phyloP scores from a whole-genome alignment of 768 basidiomycete genomes.

The Hericium erinaceus region DNA sequence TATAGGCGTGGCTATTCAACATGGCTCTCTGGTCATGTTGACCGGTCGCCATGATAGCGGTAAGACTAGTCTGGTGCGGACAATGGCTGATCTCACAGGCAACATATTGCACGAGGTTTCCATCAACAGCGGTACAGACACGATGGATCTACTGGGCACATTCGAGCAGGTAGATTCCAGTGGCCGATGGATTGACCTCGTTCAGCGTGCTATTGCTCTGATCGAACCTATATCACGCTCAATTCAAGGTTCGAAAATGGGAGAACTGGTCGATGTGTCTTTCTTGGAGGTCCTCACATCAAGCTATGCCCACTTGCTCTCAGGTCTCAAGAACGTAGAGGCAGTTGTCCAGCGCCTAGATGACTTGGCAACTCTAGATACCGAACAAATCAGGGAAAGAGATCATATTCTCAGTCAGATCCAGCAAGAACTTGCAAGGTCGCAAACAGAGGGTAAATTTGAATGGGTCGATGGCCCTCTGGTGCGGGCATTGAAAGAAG shows the following conservation, averaged over 20 bases:
- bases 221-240: slow-evolving; percentile 31
- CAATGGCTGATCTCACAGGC: slow-evolving; percentile 65
- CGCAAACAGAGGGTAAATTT: slow-evolving; percentile 47
- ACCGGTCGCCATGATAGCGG: slow-evolving; percentile 68
- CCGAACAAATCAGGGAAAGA: slow-evolving; percentile 2
- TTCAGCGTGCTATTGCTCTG: slow-evolving; percentile 32
- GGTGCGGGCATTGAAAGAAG: slow-evolving; percentile 73
- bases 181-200: slow-evolving; percentile 27
- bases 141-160: slow-evolving; percentile 87
- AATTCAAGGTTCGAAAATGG: slow-evolving; percentile 13
- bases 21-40: slow-evolving; percentile 85
- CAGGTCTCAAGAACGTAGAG: slow-evolving; percentile 14
- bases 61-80: slow-evolving; percentile 68
- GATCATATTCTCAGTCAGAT: slow-evolving; percentile 1
- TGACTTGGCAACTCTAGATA: slow-evolving; percentile 15
- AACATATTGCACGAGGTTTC: slow-evolving; percentile 60
- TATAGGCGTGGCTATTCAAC: slow-evolving; percentile 58
- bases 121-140: slow-evolving; percentile 83
- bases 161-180: slow-evolving; percentile 81
- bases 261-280: neutral
- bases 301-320: neutral
- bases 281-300: neutral
- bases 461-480: slow-evolving; percentile 96
- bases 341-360: slow-evolving; percentile 21
- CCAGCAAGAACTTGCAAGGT: slow-evolving; percentile 15